These are phyloP conservation scores for Zizania latifolia DNA, from an alignment of 176 grass and related monocot genomes.

Conservation along the genomic window DNA sequence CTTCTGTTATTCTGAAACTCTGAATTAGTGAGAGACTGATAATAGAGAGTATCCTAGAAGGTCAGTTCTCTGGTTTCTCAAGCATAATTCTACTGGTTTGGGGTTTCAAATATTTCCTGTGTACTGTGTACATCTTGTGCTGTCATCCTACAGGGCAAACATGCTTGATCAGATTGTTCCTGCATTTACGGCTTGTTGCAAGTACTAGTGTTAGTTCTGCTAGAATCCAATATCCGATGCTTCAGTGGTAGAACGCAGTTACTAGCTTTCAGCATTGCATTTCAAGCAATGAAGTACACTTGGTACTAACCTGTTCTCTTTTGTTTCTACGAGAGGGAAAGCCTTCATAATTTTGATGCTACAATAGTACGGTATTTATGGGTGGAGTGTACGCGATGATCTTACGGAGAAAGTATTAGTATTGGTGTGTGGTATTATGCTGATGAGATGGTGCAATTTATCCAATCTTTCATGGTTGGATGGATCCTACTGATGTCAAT, in stretches of 20 bases:
- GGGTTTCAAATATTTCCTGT: neutral
- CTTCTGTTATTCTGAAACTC: neutral
- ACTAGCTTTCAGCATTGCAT: neutral
- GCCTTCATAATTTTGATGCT: neutral
- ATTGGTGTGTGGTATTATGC: constrained; percentile 24
- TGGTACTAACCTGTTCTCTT: neutral
- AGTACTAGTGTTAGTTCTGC: neutral
- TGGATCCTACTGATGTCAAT: neutral
- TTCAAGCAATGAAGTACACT: constrained; percentile 34
- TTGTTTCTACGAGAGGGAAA: constrained; percentile 2
- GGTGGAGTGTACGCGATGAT: constrained; percentile 21
- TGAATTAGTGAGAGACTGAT: neutral
- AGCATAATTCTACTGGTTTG: neutral
- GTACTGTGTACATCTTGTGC: neutral
- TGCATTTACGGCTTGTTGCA: constrained; percentile 6
- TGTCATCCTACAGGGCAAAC: neutral
- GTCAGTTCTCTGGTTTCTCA: neutral
- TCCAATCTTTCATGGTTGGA: neutral
- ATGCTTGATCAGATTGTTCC: neutral
- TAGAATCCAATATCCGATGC: neutral
- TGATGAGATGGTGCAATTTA: constrained; percentile 22
- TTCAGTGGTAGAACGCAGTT: neutral
- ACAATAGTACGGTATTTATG: neutral
- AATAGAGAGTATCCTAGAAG: neutral
- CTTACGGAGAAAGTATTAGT: constrained; percentile 12